Evolutionary conservation across 768 basidiomycete species (phyloP).

Genomic region (Lactifluus rugatus): DNA sequence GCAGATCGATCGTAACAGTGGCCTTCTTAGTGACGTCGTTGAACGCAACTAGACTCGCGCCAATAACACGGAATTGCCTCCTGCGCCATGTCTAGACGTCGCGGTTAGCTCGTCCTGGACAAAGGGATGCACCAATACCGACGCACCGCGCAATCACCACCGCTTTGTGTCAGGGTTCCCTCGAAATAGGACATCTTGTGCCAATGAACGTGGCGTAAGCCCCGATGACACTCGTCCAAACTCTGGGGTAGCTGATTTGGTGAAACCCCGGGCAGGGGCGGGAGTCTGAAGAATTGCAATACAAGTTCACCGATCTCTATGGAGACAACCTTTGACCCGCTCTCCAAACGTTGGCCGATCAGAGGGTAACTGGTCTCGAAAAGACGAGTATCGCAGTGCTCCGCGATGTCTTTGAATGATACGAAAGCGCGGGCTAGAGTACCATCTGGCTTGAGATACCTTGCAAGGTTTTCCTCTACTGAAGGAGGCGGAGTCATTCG

Average conservation of each 20-base stretch:
- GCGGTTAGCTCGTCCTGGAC: background rate
- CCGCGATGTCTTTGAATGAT: conserved; percentile 78
- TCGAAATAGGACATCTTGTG: conserved; percentile 92
- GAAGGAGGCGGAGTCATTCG: conserved; percentile 33
- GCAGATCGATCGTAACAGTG: conserved; percentile 83
- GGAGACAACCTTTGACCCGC: conserved; percentile 47
- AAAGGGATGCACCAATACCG: background rate
- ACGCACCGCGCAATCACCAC: conserved; percentile 87
- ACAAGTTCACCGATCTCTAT: conserved; percentile 80
- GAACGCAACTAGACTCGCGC: conserved; percentile 79
- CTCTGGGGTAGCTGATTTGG: conserved; percentile 79
- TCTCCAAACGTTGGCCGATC: conserved; percentile 62
- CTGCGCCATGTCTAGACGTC: conserved; percentile 63
- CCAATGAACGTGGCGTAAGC: conserved; percentile 84
- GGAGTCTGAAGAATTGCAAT: conserved; percentile 83
- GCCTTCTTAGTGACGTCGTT: conserved; percentile 90
- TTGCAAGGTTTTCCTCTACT: conserved; percentile 63
- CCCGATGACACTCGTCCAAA: conserved; percentile 84
- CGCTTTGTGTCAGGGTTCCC: conserved; percentile 84
- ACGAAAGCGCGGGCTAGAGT: conserved; percentile 83
- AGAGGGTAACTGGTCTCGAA: conserved; percentile 78
- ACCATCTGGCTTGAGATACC: conserved; percentile 77
- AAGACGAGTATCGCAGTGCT: conserved; percentile 73
- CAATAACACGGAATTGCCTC: conserved; percentile 74
- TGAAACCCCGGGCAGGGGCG: conserved; percentile 74